Evolutionary conservation across 345 rosid species (phyloP).

Genomic region (Bruguiera gymnorhiza): DNA sequence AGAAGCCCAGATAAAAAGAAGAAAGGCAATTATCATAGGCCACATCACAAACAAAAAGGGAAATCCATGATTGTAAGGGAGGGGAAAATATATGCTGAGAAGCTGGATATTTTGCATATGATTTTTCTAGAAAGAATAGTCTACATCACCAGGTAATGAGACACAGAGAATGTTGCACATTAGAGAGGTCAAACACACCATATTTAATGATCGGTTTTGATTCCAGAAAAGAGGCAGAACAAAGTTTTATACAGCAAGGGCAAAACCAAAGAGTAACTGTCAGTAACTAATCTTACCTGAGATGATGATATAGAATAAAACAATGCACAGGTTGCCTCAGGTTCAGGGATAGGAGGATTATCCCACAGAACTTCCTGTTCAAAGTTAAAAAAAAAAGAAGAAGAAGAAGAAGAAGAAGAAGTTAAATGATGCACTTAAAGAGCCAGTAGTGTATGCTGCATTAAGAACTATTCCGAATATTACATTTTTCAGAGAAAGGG

Average conservation of each 20-base stretch:
- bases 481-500: too few relatives aligned
- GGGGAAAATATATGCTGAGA: not conserved
- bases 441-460: too few relatives aligned
- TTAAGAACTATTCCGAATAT: too few relatives aligned
- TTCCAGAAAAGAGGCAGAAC: not conserved
- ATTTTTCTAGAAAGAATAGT: not conserved
- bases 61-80: too few relatives aligned
- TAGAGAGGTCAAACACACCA: not conserved
- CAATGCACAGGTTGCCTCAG: conserved; percentile 73
- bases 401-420: too few relatives aligned
- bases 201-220: not conserved
- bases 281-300: conserved; percentile 45
- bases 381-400: not conserved
- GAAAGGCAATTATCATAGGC: too few relatives aligned
- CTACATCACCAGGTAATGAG: not conserved
- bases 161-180: not conserved
- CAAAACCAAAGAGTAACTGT: not conserved
- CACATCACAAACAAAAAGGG: not conserved
- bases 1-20: not conserved
- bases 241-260: not conserved
- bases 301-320: conserved; percentile 98
- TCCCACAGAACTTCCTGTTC: conserved; percentile 95
- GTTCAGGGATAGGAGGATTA: conserved; percentile 77
- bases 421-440: too few relatives aligned
- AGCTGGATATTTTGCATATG: not conserved